Base-by-base conservation (phyloP, 495 filamentous ascomycete genomes). In the Penicillium nucicola region DNA sequence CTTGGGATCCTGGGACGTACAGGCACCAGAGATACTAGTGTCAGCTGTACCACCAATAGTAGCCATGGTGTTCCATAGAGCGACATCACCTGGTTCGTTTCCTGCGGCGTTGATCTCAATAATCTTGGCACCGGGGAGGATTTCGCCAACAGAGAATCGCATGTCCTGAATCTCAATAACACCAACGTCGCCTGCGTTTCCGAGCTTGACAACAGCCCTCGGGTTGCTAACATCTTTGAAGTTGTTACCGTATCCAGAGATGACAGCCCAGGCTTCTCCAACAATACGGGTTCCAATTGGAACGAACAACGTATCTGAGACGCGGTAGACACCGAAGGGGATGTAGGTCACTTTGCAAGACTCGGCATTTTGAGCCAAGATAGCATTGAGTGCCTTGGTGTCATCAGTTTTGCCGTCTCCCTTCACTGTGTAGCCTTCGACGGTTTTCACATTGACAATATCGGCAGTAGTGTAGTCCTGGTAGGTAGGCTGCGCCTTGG, bases 151-250 rank as follows among this genome's bases (percentile, higher is more conserved):
- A 11, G 79, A 74, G 50, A 84, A 73, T 2, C 76, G 57, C 56
- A 84, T 75, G 35, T 87, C 81, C 31, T 76, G 71, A 58, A 86
- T 80, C 45, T 85, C 78, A 3, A 77, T 79, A 0, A 66, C 50
- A 12, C 84, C 85, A 1, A 79, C 72, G 18, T 85, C 77, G 5
- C 79, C 81, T 0, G 67, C 57, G 19, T 75, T 75, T 15, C 84
- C 85, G 18, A 88, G 65, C 36, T 73, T 56, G 3, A 88, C 73
- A n/a, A 87, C 73, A 0, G 82, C 69, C n/a, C 60, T 68, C 0
- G 85, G 84, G 32, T 68, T 66, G 10, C 48, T 50, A 0, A 66
- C 56, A 54, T 85, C 68, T 15, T 71, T 68, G 63, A 86, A 87
- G 46, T 67, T 70, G 33, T 61, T 30, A 11, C 84, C 84, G 7